Evolutionary conservation across 1,284 basidiomycete genomes (phyloP), one percentile per base, ranked within the genome.

Genomic region (Porogramme epimiltina): DNA sequence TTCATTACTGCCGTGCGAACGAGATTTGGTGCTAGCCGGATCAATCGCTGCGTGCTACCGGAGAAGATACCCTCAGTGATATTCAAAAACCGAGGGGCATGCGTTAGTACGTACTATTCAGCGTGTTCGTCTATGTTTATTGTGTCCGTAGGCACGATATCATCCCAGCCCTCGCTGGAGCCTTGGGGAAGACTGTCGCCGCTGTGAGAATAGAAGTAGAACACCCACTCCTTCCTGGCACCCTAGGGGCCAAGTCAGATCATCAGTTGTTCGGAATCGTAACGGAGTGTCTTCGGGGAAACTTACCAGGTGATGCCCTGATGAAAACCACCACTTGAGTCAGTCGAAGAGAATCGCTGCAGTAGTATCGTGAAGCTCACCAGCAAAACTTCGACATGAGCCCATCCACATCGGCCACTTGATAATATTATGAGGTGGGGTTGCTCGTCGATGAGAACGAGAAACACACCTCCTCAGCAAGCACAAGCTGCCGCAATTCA

Each of bases 11-110:
- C 68, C 65, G 34, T 70, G 57, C 11, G 55, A 51, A 23, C 66
- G 62, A 24, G 68, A 64, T 19, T 5, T 69, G 67, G 76, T 68
- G 75, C 69, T 31, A 76, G 55, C 18, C 67, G 60, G 19, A 67
- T 66, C 5, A 84, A 55, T 52, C 73, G 76, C 26, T 67, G 68
- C 19, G 82, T 57, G 55, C 83, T 84, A 23, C 11, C 28, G n/a
- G n/a, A n/a, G n/a, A n/a, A n/a, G n/a, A n/a, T n/a, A n/a, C n/a
- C n/a, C n/a, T n/a, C n/a, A n/a, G n/a, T n/a, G n/a, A n/a, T n/a
- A n/a, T n/a, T n/a, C n/a, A n/a, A n/a, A n/a, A n/a, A n/a, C n/a
- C n/a, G n/a, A n/a, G n/a, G n/a, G n/a, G 33, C 3, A 18, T 10
- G 8, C 18, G n/a, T n/a, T 19, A 28, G 5, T 16, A 3, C 3